A percentile compares a stretch with the other conserved stretches of the same genome.
These are phyloP conservation scores for Aspergillus incahuasiensis DNA, from an alignment of 495 filamentous ascomycete genomes.

Conservation along the genomic window DNA sequence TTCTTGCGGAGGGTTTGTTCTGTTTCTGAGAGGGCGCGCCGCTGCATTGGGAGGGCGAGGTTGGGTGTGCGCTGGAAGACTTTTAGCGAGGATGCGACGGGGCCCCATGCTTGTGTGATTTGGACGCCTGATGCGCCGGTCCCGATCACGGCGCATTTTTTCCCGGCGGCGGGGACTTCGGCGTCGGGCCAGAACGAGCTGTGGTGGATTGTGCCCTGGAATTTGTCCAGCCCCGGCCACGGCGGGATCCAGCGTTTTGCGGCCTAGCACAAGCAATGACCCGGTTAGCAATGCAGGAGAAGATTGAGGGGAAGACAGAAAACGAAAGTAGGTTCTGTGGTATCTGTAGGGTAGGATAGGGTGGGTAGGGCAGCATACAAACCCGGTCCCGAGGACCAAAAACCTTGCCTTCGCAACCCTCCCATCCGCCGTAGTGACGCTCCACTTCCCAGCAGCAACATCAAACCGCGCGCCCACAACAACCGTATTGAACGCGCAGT, in stretches of 20 bases:
- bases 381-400: constrained; percentile 23
- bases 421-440: constrained; percentile 17
- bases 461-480: constrained; percentile 38
- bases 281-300: too few species aligned
- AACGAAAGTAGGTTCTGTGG: too few species aligned
- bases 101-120: constrained; percentile 44
- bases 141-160: constrained; percentile 52
- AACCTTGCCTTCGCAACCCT: constrained; percentile 26
- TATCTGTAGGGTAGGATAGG: background rate
- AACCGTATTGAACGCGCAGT: constrained; percentile 47
- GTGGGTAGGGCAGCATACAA: constrained; percentile 25
- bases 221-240: constrained; percentile 49
- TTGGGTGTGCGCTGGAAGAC: constrained; percentile 55
- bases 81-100: constrained; percentile 30
- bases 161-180: constrained; percentile 41
- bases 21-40: constrained; percentile 30
- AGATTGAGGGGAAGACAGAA: too few species aligned
- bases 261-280: too few species aligned
- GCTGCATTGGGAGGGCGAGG: constrained; percentile 49
- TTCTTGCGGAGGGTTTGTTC: constrained; percentile 32
- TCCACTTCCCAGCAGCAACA: constrained; percentile 26
- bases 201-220: constrained; percentile 51
- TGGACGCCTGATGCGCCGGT: constrained; percentile 59
- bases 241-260: constrained; percentile 21
- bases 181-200: constrained; percentile 56